Conservation (phyloP, 371 early-diverging fungal genomes). For the Syncephalis fuscata region DNA sequence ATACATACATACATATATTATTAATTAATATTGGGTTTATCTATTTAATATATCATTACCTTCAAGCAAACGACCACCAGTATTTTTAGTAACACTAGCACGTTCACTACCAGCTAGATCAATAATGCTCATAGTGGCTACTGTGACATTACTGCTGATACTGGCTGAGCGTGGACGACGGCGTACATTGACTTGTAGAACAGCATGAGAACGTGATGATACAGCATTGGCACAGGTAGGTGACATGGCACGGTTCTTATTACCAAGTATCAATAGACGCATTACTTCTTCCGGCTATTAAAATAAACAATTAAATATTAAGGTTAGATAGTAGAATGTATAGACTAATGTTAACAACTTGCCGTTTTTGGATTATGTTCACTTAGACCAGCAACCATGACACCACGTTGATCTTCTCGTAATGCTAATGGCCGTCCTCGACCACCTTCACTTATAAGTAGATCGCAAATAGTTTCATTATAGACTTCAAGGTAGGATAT, state of each 20-base stretch:
- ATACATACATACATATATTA: not conserved
- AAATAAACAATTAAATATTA: too few species aligned
- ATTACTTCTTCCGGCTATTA: slow-evolving; percentile 33
- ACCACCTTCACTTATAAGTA: slow-evolving; percentile 28
- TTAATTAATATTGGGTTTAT: too few species aligned
- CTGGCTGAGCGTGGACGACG: slow-evolving; percentile 26
- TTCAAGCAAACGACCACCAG: slow-evolving; percentile 55
- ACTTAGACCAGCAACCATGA: slow-evolving; percentile 36
- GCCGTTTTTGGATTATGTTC: slow-evolving; percentile 18
- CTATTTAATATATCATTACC: too few species aligned
- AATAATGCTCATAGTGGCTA: slow-evolving; percentile 65
- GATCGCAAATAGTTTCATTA: slow-evolving; percentile 87
- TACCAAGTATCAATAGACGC: slow-evolving; percentile 37
- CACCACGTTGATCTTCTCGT: slow-evolving; percentile 50
- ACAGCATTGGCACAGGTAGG: slow-evolving; percentile 65
- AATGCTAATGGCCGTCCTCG: slow-evolving; percentile 26
- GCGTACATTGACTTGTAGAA: slow-evolving; percentile 64
- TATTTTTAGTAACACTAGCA: slow-evolving; percentile 39
- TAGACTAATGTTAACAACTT: slow-evolving; percentile 1
- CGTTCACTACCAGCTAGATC: slow-evolving; percentile 90
- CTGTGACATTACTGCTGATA: slow-evolving; percentile 22
- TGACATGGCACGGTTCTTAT: slow-evolving; percentile 40
- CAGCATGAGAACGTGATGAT: slow-evolving; percentile 79
- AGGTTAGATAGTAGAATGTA: too few species aligned
- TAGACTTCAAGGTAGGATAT: slow-evolving; percentile 89